Evolutionary conservation across 805 yeast species (phyloP), one percentile per base, ranked within the genome.

Genomic region (Candida gorgasii): DNA sequence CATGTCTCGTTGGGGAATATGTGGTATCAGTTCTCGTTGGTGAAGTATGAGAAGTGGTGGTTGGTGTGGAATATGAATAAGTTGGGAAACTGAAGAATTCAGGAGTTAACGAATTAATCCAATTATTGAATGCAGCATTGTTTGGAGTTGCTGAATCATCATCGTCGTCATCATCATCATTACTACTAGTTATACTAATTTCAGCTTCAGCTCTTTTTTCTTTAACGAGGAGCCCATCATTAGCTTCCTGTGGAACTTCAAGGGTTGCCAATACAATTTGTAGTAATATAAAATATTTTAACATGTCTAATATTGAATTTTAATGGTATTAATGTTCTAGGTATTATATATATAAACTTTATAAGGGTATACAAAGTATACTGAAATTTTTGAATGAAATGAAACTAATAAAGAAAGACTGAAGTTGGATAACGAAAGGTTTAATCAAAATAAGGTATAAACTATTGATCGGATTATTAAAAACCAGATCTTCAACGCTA

Each of bases 361-460:
- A 22, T 22, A 9, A 22, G 8, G 24, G 24, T 22, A 22, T 22
- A 22, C 24, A 22, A 6, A 22, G 24, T 22, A 27, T 7, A 27
- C 17, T 27, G 14, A 27, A 7, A 24, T 24, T 24, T 24, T 20
- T 26, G 12, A 27, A 27, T 44, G 30, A 27, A 34, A 22, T 20
- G 36, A 24, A 17, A 19, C 22, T 20, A 15, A 39, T 33, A 41
- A 45, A 42, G 49, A 45, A 45, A 39, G 49, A 45, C 49, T 40
- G 29, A 17, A 39, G 45, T 42, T 33, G 36, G 43, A 17, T 30
- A 30, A 36, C 32, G 24, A 36, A 34, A 34, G 28, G 37, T 34
- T 33, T 5, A 14, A 35, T 35, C 30, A 17, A 18, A 24, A 26
- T 19, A 14, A 12, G 17, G 32, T 36, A 26, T 36, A 7, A 36